Evolutionary conservation across 106 monocot genomes (phyloP).

Genomic region (Triglochin maritima): DNA sequence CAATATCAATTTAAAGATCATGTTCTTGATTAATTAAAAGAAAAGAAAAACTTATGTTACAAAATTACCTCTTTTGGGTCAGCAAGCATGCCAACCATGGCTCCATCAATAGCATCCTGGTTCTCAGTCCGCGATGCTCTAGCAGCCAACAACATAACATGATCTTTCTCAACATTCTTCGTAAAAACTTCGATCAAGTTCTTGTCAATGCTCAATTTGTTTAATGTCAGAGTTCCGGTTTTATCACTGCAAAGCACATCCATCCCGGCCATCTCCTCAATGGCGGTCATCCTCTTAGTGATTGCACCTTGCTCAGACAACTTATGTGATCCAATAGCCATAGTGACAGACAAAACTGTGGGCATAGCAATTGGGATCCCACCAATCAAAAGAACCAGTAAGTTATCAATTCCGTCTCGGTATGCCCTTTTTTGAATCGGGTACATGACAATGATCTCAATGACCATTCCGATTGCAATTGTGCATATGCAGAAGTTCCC

Average conservation of each 20-base stretch:
- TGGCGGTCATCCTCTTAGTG: slow-evolving; percentile 73
- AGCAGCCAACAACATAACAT: slow-evolving; percentile 8
- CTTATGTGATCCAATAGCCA: slow-evolving; percentile 77
- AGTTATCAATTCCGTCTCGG: slow-evolving; percentile 55
- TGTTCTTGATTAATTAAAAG: neutral
- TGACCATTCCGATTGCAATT: slow-evolving; percentile 35
- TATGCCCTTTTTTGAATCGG: slow-evolving; percentile 40
- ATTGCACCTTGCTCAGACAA: slow-evolving; percentile 65
- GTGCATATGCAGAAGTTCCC: slow-evolving; percentile 71
- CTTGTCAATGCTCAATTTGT: slow-evolving; percentile 49
- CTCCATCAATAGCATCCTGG: slow-evolving; percentile 23
- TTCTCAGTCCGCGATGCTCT: slow-evolving; percentile 27
- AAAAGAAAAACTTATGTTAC: too few relatives aligned
- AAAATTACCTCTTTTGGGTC: slow-evolving; percentile 18
- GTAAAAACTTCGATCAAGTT: slow-evolving; percentile 26
- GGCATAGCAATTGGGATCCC: slow-evolving; percentile 91
- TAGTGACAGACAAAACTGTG: slow-evolving; percentile 73
- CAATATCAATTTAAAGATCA: neutral
- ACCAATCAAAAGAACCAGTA: slow-evolving; percentile 73
- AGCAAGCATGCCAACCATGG: slow-evolving; percentile 22
- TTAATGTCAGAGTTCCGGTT: slow-evolving; percentile 58
- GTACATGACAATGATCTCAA: slow-evolving; percentile 57
- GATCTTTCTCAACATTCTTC: neutral
- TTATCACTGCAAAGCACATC: slow-evolving; percentile 52
- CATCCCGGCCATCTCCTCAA: slow-evolving; percentile 73